A percentile compares a stretch with the other conserved stretches of the same genome.
Conservation (phyloP, 495 filamentous ascomycete species). For the Chaetomium fimeti region DNA sequence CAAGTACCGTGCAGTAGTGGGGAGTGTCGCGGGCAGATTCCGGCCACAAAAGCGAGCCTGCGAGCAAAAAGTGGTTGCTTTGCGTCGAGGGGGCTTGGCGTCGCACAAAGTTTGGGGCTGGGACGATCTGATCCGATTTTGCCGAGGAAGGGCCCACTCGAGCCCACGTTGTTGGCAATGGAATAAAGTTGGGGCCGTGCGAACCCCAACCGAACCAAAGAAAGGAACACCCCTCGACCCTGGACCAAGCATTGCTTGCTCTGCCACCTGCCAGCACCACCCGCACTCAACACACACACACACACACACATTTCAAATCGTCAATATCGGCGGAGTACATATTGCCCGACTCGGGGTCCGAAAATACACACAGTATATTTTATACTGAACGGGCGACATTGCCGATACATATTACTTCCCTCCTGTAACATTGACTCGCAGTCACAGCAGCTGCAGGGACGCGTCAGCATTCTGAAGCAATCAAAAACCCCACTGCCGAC, state of each 20-base stretch:
- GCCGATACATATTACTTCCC: neutral
- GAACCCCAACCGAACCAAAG: neutral
- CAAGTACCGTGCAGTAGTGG: neutral
- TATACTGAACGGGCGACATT: neutral
- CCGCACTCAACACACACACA: too few relatives aligned
- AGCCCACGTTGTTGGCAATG: neutral
- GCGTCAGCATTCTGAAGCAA: neutral
- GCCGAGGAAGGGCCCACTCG: conserved; percentile 9
- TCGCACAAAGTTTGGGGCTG: conserved; percentile 16
- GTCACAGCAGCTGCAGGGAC: neutral
- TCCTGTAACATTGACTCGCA: neutral
- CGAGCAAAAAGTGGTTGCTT: neutral
- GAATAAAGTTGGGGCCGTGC: conserved; percentile 4
- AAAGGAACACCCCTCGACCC: neutral
- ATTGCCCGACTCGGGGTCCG: too few relatives aligned
- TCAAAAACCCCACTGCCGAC: neutral
- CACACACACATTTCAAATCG: too few relatives aligned
- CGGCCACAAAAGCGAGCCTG: neutral
- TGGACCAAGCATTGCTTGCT: too few relatives aligned
- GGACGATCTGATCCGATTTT: conserved; percentile 23
- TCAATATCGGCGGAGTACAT: too few relatives aligned
- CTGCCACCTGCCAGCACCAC: too few relatives aligned
- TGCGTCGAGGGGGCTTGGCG: conserved; percentile 1
- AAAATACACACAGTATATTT: too few relatives aligned
- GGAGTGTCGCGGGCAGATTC: too few relatives aligned